phyloP scores from a whole-genome alignment of 805 yeast species.

The Clavispora fructus region DNA sequence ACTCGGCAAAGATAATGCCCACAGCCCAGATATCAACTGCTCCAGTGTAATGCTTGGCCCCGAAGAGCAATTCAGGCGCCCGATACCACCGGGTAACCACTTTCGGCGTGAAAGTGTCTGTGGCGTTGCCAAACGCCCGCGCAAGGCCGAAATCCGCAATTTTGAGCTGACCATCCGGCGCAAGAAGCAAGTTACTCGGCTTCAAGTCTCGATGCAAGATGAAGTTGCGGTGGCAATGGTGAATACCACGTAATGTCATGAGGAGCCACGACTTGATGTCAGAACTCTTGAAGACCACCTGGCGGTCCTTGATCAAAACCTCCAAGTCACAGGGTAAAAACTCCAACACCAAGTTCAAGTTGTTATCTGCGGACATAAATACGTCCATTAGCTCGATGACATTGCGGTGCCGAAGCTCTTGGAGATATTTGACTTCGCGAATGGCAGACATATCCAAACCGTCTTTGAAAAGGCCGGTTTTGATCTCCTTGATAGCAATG shows the following conservation, averaged over 20 bases:
- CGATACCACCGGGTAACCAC: conserved; percentile 98
- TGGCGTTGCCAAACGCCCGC: conserved; percentile 68
- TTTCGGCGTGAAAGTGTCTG: conserved; percentile 77
- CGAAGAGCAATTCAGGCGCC: conserved; percentile 57
- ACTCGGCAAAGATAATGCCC: conserved; percentile 80
- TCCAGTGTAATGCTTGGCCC: conserved; percentile 40
- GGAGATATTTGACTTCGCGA: conserved; percentile 85
- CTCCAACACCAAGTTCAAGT: conserved; percentile 84
- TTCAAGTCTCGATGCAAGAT: conserved; percentile 90
- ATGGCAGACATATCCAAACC: conserved; percentile 97
- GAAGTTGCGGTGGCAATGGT: conserved; percentile 90
- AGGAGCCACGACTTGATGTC: conserved; percentile 91
- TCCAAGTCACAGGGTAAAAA: conserved; percentile 91
- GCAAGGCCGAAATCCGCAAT: conserved; percentile 98
- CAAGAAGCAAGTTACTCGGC: conserved; percentile 82
- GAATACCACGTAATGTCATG: conserved; percentile 91
- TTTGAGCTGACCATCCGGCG: conserved; percentile 84
- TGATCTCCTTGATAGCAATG: conserved; percentile 93
- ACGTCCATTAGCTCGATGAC: conserved; percentile 89
- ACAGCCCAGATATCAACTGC: conserved; percentile 44
- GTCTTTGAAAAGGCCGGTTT: conserved; percentile 89
- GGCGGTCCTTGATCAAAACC: conserved; percentile 75
- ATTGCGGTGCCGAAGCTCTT: conserved; percentile 69
- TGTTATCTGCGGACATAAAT: conserved; percentile 53
- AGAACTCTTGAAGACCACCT: conserved; percentile 71